Evolutionary conservation across 345 rosid species (phyloP).

Genomic region (Diplotaxis tenuifolia): DNA sequence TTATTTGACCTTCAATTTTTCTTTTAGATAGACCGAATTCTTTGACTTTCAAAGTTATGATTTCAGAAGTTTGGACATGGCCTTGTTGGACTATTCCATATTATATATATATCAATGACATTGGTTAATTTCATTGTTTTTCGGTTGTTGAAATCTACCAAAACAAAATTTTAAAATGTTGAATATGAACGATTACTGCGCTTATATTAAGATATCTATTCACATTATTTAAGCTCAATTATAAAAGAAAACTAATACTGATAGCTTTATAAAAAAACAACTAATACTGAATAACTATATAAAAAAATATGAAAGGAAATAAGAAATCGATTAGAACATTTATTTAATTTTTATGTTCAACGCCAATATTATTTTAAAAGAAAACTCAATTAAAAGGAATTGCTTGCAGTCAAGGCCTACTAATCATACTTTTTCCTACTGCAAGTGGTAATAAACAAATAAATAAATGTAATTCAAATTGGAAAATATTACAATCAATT

Average conservation of each 20-base stretch:
- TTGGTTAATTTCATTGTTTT: neutral
- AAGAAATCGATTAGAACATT: neutral
- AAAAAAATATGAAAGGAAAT: neutral
- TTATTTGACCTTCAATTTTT: neutral
- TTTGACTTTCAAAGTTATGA: conserved; percentile 20
- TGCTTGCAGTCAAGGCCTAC: neutral
- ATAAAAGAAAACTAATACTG: neutral
- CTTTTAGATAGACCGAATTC: neutral
- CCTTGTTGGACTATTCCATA: neutral
- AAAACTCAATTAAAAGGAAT: neutral
- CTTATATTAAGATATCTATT: neutral
- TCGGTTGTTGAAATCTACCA: neutral
- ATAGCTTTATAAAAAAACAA: neutral
- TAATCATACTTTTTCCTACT: neutral
- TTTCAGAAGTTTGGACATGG: conserved; percentile 19
- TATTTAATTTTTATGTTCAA: too few species aligned
- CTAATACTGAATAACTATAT: neutral
- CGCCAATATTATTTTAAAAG: neutral
- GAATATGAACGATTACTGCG: conserved; percentile 9
- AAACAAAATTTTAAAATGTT: neutral
- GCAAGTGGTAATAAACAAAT: neutral
- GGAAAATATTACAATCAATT: neutral
- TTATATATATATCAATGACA: neutral
- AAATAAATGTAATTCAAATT: neutral
- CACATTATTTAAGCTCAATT: neutral